A percentile compares a stretch with the other conserved stretches of the same genome.
Conservation (phyloP, 2,329 filamentous ascomycete species). For the Nannizzia gypsea region DNA sequence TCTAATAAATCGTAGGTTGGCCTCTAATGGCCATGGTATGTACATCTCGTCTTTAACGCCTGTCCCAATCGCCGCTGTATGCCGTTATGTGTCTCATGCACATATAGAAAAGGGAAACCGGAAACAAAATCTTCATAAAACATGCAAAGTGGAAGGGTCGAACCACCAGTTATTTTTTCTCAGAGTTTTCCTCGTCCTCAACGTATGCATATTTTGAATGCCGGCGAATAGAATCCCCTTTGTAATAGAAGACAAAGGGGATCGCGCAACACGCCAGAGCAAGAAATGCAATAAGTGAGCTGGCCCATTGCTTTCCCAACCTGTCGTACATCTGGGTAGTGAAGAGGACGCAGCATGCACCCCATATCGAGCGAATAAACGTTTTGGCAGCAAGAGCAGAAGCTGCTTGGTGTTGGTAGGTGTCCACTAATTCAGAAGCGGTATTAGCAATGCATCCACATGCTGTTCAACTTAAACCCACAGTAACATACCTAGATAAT, state of each 20-base stretch:
- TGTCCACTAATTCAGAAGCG: conserved; percentile 39
- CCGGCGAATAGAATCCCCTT: conserved; percentile 57
- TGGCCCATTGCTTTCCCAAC: conserved; percentile 65
- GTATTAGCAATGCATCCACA: conserved; percentile 12
- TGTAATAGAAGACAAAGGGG: conserved; percentile 71
- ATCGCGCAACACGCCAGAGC: conserved; percentile 68
- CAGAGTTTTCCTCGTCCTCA: conserved; percentile 39
- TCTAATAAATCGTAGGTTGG: not conserved
- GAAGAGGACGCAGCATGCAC: conserved; percentile 64
- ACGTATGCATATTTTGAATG: conserved; percentile 61
- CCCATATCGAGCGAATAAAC: conserved; percentile 68
- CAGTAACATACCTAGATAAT: conserved; percentile 45
- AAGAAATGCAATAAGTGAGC: conserved; percentile 59
- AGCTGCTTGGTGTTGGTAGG: conserved; percentile 62
- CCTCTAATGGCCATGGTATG: not conserved
- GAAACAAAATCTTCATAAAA: too few relatives aligned
- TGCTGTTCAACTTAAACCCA: not conserved
- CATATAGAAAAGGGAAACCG: too few relatives aligned
- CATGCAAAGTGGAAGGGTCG: too few relatives aligned
- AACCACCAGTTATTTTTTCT: not conserved
- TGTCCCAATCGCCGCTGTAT: too few relatives aligned
- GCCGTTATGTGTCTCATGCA: too few relatives aligned
- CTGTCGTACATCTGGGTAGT: conserved; percentile 68
- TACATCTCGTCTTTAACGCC: not conserved
- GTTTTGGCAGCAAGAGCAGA: conserved; percentile 74